A percentile compares a stretch with the other conserved stretches of the same genome.
Evolutionary conservation across 805 yeast genomes (phyloP).

Genomic region (Saccharomycopsis babjevae): DNA sequence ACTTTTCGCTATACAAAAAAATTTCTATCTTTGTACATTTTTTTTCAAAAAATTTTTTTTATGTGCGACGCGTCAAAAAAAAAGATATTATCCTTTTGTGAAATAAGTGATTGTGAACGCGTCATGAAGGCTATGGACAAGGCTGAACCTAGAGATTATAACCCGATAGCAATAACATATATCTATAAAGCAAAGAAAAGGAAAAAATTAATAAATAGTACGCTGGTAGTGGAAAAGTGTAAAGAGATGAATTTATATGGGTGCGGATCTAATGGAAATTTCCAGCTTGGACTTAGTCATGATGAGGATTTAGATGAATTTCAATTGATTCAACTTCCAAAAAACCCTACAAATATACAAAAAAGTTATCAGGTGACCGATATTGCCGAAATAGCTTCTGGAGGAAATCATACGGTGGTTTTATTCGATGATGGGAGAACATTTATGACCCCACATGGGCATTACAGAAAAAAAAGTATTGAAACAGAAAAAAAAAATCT

Average conservation of each 20-base stretch:
- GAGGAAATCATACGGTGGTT: conserved; percentile 79
- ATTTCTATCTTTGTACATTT: no score
- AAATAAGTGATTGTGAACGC: not conserved
- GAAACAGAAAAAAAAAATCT: conserved; percentile 17
- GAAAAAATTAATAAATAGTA: no score
- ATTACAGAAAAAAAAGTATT: conserved; percentile 44
- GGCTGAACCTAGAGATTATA: not conserved
- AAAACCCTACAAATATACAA: not conserved
- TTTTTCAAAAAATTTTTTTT: not conserved
- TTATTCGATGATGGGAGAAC: conserved; percentile 38
- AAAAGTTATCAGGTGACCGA: not conserved
- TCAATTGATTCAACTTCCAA: conserved; percentile 23
- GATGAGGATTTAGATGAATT: conserved; percentile 34
- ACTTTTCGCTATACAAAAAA: no score
- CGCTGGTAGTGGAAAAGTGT: not conserved
- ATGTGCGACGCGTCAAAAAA: conserved; percentile 9
- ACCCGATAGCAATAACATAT: no score
- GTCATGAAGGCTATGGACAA: not conserved
- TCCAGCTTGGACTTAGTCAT: conserved; percentile 58
- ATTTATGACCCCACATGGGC: conserved; percentile 22
- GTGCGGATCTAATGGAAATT: conserved; percentile 80
- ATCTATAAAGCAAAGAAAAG: no score
- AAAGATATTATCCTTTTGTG: not conserved
- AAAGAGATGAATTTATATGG: conserved; percentile 27
- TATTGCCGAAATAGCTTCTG: conserved; percentile 44